These are phyloP conservation scores for Trifolium pratense DNA, from an alignment of 306 rosid species.

Conservation along the genomic window DNA sequence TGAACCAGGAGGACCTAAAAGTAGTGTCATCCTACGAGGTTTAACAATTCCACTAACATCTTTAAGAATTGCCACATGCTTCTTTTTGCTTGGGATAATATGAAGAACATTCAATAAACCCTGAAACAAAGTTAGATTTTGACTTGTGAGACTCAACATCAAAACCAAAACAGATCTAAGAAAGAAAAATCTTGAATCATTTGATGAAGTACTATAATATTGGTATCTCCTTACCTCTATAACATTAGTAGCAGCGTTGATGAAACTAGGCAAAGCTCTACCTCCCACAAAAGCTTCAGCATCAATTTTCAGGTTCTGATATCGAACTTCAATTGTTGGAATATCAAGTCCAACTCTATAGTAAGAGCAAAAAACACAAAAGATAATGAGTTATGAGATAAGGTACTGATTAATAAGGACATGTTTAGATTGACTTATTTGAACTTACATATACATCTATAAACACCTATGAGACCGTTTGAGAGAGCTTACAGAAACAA, in stretches of 20 bases:
- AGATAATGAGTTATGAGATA: background rate
- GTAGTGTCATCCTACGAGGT: slow-evolving; percentile 89
- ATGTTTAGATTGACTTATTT: no score
- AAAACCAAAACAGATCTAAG: background rate
- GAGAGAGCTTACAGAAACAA: no score
- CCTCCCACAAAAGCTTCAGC: slow-evolving; percentile 78
- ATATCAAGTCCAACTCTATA: slow-evolving; percentile 72
- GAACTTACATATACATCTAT: no score
- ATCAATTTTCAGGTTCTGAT: slow-evolving; percentile 64
- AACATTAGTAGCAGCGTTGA: slow-evolving; percentile 55
- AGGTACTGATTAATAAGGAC: no score
- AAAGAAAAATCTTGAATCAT: background rate
- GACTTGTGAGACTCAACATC: background rate
- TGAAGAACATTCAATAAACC: slow-evolving; percentile 43
- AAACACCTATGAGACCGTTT: no score
- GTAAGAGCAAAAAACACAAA: background rate
- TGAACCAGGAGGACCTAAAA: slow-evolving; percentile 92
- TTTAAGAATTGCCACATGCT: slow-evolving; percentile 60
- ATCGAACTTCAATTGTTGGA: slow-evolving; percentile 81
- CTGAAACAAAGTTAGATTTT: slow-evolving; percentile 22
- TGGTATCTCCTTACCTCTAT: slow-evolving; percentile 40
- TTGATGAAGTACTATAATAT: background rate
- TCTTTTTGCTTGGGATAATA: slow-evolving; percentile 51
- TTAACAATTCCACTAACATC: slow-evolving; percentile 72
- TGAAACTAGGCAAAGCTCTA: slow-evolving; percentile 68